These are phyloP conservation scores for Fusarium marasasianum DNA, from an alignment of 2,329 filamentous ascomycete genomes.

Conservation along the genomic window DNA sequence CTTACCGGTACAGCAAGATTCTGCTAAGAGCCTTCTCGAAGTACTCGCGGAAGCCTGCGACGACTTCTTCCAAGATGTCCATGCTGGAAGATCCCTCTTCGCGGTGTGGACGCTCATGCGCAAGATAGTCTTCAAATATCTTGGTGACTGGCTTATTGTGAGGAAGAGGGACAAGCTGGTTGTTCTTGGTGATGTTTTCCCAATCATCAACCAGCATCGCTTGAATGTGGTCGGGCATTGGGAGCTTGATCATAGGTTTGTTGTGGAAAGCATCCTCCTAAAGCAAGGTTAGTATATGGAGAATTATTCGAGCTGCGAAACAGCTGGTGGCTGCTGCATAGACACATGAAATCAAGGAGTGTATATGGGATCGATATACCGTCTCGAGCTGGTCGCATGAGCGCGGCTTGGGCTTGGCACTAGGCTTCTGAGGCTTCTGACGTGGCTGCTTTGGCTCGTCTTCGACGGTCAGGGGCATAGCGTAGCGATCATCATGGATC, in stretches of 20 bases:
- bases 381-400: conserved; percentile 12
- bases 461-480: conserved; percentile 4
- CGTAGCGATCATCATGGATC: conserved; percentile 18
- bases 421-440: not conserved
- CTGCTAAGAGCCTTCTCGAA: conserved; percentile 91
- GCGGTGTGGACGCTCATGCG: conserved; percentile 73
- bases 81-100: conserved; percentile 73
- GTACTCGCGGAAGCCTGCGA: conserved; percentile 88
- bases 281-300: conserved; percentile 25
- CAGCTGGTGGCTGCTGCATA: not conserved
- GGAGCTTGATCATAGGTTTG: conserved; percentile 85
- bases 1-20: conserved; percentile 82
- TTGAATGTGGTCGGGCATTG: conserved; percentile 89
- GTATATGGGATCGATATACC: conserved; percentile 22
- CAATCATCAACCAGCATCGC: conserved; percentile 95
- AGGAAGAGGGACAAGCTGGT: conserved; percentile 87
- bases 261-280: conserved; percentile 90
- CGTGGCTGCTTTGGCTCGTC: conserved; percentile 15
- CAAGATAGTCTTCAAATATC: conserved; percentile 84
- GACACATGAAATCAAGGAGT: not conserved
- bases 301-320: not conserved
- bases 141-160: conserved; percentile 77
- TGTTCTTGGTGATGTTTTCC: conserved; percentile 98
- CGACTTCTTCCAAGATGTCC: conserved; percentile 89
- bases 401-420: conserved; percentile 19